Evolutionary conservation across 2,329 filamentous ascomycete genomes (phyloP).

Genomic region (Monosporascus sp.): DNA sequence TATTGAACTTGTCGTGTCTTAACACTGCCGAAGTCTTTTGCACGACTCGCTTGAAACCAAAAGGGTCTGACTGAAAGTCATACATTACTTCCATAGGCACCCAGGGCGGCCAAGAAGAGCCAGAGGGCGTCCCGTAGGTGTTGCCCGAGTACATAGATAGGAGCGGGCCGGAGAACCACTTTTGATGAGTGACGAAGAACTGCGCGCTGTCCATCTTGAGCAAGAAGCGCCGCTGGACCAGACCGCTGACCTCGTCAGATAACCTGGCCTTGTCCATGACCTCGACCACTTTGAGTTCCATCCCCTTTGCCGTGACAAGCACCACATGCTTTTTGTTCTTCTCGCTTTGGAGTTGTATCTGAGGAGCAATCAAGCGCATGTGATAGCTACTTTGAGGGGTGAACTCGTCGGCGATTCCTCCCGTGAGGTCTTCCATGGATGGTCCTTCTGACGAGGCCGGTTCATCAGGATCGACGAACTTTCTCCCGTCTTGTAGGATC

Average conservation of each 20-base stretch:
- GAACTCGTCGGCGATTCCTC: conserved; percentile 82
- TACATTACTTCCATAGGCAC: conserved; percentile 98
- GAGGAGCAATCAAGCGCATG: conserved; percentile 88
- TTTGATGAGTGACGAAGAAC: conserved; percentile 94
- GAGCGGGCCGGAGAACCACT: conserved; percentile 78
- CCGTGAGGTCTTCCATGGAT: conserved; percentile 57
- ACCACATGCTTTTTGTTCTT: conserved; percentile 97
- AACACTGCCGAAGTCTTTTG: conserved; percentile 94
- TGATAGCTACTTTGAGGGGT: conserved; percentile 91
- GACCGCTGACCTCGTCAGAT: conserved; percentile 85
- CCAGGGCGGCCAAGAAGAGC: conserved; percentile 95
- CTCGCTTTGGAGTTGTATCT: conserved; percentile 97
- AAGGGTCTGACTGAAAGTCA: conserved; percentile 87
- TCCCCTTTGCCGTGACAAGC: conserved; percentile 91
- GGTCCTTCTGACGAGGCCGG: conserved; percentile 30
- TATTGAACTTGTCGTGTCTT: conserved; percentile 97
- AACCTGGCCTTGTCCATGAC: conserved; percentile 96
- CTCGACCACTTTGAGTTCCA: conserved; percentile 96
- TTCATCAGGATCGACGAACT: conserved; percentile 72
- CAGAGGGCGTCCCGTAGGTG: conserved; percentile 78
- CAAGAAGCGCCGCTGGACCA: conserved; percentile 90
- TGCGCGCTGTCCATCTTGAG: conserved; percentile 97
- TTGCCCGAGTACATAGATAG: conserved; percentile 93
- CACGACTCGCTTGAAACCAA: conserved; percentile 96
- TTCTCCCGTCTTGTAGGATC: conserved; percentile 76